phyloP scores from a whole-genome alignment of 2,329 filamentous ascomycete genomes.

The Colletotrichum cuscutae region DNA sequence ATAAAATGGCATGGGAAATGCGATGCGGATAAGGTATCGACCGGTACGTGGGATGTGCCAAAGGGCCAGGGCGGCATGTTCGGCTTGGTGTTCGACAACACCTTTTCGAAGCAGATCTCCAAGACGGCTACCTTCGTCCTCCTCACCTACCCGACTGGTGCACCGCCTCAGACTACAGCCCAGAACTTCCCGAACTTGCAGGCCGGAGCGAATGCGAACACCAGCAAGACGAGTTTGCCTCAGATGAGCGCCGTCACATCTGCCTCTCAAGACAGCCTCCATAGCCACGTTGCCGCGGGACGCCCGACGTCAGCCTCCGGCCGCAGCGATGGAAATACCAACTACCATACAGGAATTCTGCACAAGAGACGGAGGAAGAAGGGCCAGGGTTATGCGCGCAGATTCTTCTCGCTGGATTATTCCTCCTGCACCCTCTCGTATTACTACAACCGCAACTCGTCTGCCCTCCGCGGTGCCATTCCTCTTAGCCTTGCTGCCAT shows the following conservation, averaged over 20 bases:
- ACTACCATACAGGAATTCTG: slow-evolving; percentile 84
- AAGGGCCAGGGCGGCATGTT: slow-evolving; percentile 88
- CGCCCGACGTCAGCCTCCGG: slow-evolving; percentile 62
- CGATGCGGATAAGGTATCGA: slow-evolving; percentile 94
- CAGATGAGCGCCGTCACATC: slow-evolving; percentile 56
- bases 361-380: slow-evolving; percentile 93
- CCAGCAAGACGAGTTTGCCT: slow-evolving; percentile 64
- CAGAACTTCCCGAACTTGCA: slow-evolving; percentile 70
- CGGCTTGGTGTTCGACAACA: slow-evolving; percentile 97
- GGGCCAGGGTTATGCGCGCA: slow-evolving; percentile 90
- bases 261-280: slow-evolving; percentile 70
- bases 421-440: slow-evolving; percentile 95
- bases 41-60: slow-evolving; percentile 86
- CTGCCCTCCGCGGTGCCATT: slow-evolving; percentile 90
- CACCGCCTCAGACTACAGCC: slow-evolving; percentile 78
- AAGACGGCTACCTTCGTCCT: slow-evolving; percentile 97
- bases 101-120: slow-evolving; percentile 93
- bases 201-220: slow-evolving; percentile 40
- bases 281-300: slow-evolving; percentile 58
- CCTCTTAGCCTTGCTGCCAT: slow-evolving; percentile 92
- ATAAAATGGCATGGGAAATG: slow-evolving; percentile 94
- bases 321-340: slow-evolving; percentile 60
- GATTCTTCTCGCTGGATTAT: slow-evolving; percentile 97
- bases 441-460: slow-evolving; percentile 94
- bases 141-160: slow-evolving; percentile 89